These are phyloP conservation scores for Colletotrichum sublineola DNA, from an alignment of 2,329 filamentous ascomycete genomes.

Conservation along the genomic window DNA sequence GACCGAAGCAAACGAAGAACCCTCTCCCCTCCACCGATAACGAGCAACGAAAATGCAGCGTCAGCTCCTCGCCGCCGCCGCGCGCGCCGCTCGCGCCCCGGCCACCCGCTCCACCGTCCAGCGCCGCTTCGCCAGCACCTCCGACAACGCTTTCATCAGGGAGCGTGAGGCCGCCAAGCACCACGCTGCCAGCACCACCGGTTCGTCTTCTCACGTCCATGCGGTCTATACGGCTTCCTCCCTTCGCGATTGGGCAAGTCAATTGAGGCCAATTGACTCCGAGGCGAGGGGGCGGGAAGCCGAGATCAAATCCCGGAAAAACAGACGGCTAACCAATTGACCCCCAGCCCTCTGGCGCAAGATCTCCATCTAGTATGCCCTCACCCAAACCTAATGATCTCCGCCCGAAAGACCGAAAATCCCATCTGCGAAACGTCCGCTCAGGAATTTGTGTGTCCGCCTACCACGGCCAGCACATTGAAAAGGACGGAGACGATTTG, in stretches of 20 bases:
- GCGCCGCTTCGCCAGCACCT: slow-evolving; percentile 78
- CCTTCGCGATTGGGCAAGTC: background rate
- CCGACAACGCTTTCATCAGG: slow-evolving; percentile 93
- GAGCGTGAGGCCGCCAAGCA: slow-evolving; percentile 92
- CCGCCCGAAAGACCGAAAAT: slow-evolving; percentile 43
- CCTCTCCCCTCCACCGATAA: slow-evolving; percentile 38
- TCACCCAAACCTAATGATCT: slow-evolving; percentile 25
- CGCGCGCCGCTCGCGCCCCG: slow-evolving; percentile 71
- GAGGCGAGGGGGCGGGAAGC: background rate
- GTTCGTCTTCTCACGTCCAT: slow-evolving; percentile 66
- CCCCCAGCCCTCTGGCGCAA: slow-evolving; percentile 90
- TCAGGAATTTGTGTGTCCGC: background rate
- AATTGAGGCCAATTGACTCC: slow-evolving; percentile 28
- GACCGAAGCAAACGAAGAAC: slow-evolving; percentile 24
- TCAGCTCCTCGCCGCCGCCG: slow-evolving; percentile 70
- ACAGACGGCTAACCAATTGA: slow-evolving; percentile 29
- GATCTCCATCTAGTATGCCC: slow-evolving; percentile 91
- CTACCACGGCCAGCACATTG: background rate
- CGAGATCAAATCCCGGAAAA: background rate
- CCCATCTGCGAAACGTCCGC: slow-evolving; percentile 20
- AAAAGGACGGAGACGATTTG: background rate
- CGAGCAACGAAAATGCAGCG: slow-evolving; percentile 70
- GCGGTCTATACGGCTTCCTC: background rate
- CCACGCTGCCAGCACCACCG: slow-evolving; percentile 86
- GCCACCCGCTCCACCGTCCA: slow-evolving; percentile 69